Evolutionary conservation across 2,329 filamentous ascomycete species (phyloP), one percentile per base, ranked within the genome.

Genomic region (Saccharata proteae): DNA sequence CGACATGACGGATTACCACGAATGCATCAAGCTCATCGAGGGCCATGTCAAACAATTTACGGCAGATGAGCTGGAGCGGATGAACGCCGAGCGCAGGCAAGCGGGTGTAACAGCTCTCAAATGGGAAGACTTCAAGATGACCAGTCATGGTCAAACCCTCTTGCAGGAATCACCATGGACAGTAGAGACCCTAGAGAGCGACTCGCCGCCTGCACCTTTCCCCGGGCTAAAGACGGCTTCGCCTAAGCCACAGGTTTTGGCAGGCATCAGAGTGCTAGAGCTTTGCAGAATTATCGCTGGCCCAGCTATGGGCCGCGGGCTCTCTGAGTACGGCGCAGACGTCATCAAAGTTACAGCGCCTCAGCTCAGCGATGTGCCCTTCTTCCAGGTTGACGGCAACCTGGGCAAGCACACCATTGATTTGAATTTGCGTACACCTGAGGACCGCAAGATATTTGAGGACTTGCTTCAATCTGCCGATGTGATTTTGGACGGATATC

Each of bases 231-330:
- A 72, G 30, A 36, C 46, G 8, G 10, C 16, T 45, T 32, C 46
- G 36, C 51, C 44, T 11, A 55, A 51, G 34, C 45, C 52, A 26
- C 45, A 55, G 26, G 51, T 43, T 43, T 73, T 59, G 37, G 63
- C 46, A 5, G 79, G 79, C 0, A 64, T 84, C 49, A 78, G 77
- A 40, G 78, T 85, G 5, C 64, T 85, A 4, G 80, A 86, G 47
- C 58, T 85, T 17, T 80, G 77, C 46, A 73, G 79, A 23, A 75
- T 84, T 44, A 82, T 85, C 40, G 80, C 80, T 3, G 79, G 78
- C 0, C 79, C 79, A n/a, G 71, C 75, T 4, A 74, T 84, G 41
- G 73, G 73, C 3, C 70, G 77, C 17, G 74, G 74, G 2, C 64
- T 85, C 0, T 77, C 75, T n/a, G 79, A 81, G 39, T 77, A 83